Conservation (phyloP, 2,329 filamentous ascomycete species). For the Pseudogymnoascus sp. region DNA sequence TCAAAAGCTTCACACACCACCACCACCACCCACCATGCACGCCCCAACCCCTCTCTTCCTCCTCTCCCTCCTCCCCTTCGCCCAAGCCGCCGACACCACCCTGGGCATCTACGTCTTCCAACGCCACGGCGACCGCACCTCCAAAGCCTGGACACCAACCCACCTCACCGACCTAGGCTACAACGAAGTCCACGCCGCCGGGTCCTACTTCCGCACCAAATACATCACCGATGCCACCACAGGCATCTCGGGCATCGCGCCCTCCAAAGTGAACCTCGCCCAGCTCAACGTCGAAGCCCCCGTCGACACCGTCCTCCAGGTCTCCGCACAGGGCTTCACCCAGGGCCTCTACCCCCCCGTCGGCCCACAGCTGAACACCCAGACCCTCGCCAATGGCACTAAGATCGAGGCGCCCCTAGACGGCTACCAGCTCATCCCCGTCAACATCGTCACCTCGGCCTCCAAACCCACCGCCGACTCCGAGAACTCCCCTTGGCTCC, state of each 20-base stretch:
- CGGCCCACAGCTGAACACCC: constrained; percentile 39
- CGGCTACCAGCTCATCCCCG: constrained; percentile 77
- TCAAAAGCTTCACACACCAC: neutral
- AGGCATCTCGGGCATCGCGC: constrained; percentile 56
- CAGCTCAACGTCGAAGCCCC: constrained; percentile 69
- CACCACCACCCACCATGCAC: neutral
- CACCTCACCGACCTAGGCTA: constrained; percentile 74
- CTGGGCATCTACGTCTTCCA: constrained; percentile 81
- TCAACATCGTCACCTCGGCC: constrained; percentile 49
- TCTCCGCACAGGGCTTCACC: constrained; percentile 69
- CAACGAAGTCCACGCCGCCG: constrained; percentile 62
- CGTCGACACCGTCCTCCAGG: constrained; percentile 67
- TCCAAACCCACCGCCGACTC: constrained; percentile 39
- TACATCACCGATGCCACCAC: constrained; percentile 57
- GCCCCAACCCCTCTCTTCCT: constrained; percentile 32
- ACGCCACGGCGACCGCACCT: constrained; percentile 80
- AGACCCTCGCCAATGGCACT: constrained; percentile 64
- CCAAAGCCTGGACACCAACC: constrained; percentile 64
- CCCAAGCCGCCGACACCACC: constrained; percentile 25
- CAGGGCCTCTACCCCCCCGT: constrained; percentile 83
- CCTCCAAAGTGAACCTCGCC: constrained; percentile 54
- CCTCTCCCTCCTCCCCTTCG: constrained; percentile 31
- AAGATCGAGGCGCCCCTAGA: constrained; percentile 57
- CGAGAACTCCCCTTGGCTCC: constrained; percentile 49
- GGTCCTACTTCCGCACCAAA: constrained; percentile 64